Base-by-base conservation (phyloP, 2,329 filamentous ascomycete species). In the Epichloe gansuensis region DNA sequence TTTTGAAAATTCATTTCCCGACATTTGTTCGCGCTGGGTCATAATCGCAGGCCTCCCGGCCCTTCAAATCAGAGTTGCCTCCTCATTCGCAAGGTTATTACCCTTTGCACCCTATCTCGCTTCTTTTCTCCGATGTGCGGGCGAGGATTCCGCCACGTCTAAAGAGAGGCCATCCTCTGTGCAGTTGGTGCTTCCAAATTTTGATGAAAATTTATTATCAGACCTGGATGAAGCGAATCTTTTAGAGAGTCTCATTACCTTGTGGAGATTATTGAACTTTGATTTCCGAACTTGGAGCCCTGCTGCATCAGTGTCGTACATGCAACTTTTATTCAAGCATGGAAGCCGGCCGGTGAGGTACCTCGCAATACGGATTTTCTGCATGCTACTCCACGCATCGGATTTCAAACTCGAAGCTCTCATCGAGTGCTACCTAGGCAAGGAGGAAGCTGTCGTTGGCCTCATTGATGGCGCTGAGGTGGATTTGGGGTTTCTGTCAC, bases 11-110 rank as follows among this genome's bases (percentile, higher is more conserved):
- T 70, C 90, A 41, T 87, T 93, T 61, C 80, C 88, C 59, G 90
- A 96, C 67, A 74, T 94, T 48, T 88, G 85, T 67, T 85, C 89
- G 55, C 76, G 85, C 72, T 95, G 89, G 89, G 73, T 85, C 44
- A 72, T 74, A 61, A 66, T 71, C 64, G 60, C 71, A 31, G 66
- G 67, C 31, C 67, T 64, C 42, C 62, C 66, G 56, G 51, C 65
- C 60, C 58, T 67, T 68, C 59, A 67, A 66, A 60, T 66, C 60
- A 51, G 68, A 36, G 59, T 84, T 50, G 76, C 91, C 56, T 77
- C 83, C 52, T 84, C 87, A 35, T 86, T 95, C 70, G 85, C 87
- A 55, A 79, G 86, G 61, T 76, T 95, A 56, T 67, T 96, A 60
- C 87, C 89, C 17, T 84, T 93, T 72, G 86, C 87, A 58, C 86